Conservation (phyloP, 352 stramenopile genomes). For the Globisporangium orthogonon region DNA sequence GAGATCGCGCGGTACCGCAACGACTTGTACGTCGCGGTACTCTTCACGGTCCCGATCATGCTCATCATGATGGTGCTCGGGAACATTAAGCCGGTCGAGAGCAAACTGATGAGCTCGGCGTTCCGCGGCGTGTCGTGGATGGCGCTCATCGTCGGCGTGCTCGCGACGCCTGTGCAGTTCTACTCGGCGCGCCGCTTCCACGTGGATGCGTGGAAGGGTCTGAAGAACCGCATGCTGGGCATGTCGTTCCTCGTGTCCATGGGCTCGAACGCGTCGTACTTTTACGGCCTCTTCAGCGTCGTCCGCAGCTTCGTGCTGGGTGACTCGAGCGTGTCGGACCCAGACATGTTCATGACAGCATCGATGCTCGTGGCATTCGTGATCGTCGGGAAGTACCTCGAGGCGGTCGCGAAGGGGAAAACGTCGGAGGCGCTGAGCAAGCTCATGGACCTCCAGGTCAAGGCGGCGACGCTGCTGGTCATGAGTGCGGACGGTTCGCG, state of each 20-base stretch:
- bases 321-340: constrained; percentile 58
- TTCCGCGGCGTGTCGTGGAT: constrained; percentile 73
- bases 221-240: constrained; percentile 87
- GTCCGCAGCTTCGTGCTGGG: constrained; percentile 56
- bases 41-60: constrained; percentile 93
- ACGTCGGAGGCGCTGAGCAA: constrained; percentile 94
- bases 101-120: constrained; percentile 39
- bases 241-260: constrained; percentile 98
- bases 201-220: constrained; percentile 88
- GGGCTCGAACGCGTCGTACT: constrained; percentile 94
- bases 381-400: constrained; percentile 96
- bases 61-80: constrained; percentile 90
- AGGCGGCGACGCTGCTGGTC: constrained; percentile 91
- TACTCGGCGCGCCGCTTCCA: constrained; percentile 92
- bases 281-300: constrained; percentile 92
- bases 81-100: constrained; percentile 57
- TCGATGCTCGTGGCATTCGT: constrained; percentile 98
- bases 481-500: constrained; percentile 49
- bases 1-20: constrained; percentile 76
- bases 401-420: constrained; percentile 90
- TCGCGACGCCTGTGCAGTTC: constrained; percentile 96
- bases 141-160: constrained; percentile 58
- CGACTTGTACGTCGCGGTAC: constrained; percentile 82
- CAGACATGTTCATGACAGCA: constrained; percentile 97
- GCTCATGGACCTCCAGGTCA: constrained; percentile 94